Base-by-base conservation (phyloP, 257 asterid species). In the Cinchona pubescens region DNA sequence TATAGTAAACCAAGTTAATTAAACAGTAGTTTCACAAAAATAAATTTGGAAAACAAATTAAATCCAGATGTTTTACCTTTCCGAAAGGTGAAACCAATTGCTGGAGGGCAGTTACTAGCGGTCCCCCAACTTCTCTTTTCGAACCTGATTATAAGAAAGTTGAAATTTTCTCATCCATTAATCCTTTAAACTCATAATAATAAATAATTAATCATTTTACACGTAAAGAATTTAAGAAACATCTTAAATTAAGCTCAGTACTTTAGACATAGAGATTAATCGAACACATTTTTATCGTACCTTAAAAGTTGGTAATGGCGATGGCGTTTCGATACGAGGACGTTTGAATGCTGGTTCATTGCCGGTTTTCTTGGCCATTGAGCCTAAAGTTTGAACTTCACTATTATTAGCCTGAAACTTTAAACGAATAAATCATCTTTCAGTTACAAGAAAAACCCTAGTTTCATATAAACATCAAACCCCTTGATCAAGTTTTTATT, bases 51-150 rank as follows among this genome's bases (percentile, higher is more conserved):
- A 46, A 65, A 67, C 78, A 71, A 71, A n/a, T n/a, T n/a, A n/a
- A 65, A 45, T 79, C 74, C 61, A 73, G 75, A 63, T 29, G 59
- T 59, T n/a, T 77, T 79, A 91, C 98, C 98, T 93, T 93, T 85
- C 98, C 98, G 74, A 93, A 93, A 85, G 98, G 98, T 58, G 98
- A 90, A 83, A 93, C 98, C 86, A 93, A 77, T 82, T 93, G 97
- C 87, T 91, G 98, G 79, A 93, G 92, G 67, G 98, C 98, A 78
- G 98, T 93, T 77, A 93, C 79, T 79, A n/a, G n/a, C 98, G 87
- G 88, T 93, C 97, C 90, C 98, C 98, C 62, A 93, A 69, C 71
- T 93, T 93, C 89, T 91, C 98, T 83, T 93, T 93, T 34, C 98
- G 84, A 46, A 93, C 98, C 98, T 93, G 91, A 79, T 66, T 56